phyloP scores from a whole-genome alignment of 495 filamentous ascomycete genomes.

The Delitschia confertaspora region DNA sequence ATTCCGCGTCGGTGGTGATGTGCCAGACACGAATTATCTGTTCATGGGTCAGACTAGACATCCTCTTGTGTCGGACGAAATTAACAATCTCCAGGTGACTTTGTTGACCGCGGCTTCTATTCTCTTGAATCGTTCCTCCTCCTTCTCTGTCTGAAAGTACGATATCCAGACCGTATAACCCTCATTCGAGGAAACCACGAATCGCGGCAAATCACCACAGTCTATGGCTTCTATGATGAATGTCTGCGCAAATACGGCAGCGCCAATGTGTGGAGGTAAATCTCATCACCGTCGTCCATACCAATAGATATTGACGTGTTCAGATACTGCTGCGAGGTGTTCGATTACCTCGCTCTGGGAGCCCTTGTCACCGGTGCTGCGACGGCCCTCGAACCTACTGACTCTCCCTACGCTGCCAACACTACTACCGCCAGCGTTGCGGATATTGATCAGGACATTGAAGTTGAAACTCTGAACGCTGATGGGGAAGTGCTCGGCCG shows the following conservation, averaged over 20 bases:
- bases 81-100: conserved; percentile 55
- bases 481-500: conserved; percentile 67
- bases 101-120: conserved; percentile 97
- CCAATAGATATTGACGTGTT: conserved; percentile 2
- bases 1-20: conserved; percentile 89
- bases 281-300: not conserved
- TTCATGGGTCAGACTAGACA: conserved; percentile 45
- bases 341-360: conserved; percentile 93
- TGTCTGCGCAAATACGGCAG: conserved; percentile 93
- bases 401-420: conserved; percentile 36
- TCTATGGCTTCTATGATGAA: conserved; percentile 99
- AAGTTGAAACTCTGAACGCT: conserved; percentile 85
- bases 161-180: conserved; percentile 95
- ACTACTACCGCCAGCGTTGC: conserved; percentile 31
- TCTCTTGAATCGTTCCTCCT: conserved; percentile 93
- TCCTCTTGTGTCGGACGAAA: not conserved
- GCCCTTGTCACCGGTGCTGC: conserved; percentile 88
- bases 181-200: conserved; percentile 96
- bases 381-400: conserved; percentile 53
- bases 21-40: conserved; percentile 97
- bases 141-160: conserved; percentile 90
- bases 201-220: conserved; percentile 92
- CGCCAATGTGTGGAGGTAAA: conserved; percentile 94
- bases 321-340: conserved; percentile 94
- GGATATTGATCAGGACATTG: conserved; percentile 58